These are phyloP conservation scores for Kalmusia sp. DNA, from an alignment of 2,329 filamentous ascomycete genomes.

Conservation along the genomic window DNA sequence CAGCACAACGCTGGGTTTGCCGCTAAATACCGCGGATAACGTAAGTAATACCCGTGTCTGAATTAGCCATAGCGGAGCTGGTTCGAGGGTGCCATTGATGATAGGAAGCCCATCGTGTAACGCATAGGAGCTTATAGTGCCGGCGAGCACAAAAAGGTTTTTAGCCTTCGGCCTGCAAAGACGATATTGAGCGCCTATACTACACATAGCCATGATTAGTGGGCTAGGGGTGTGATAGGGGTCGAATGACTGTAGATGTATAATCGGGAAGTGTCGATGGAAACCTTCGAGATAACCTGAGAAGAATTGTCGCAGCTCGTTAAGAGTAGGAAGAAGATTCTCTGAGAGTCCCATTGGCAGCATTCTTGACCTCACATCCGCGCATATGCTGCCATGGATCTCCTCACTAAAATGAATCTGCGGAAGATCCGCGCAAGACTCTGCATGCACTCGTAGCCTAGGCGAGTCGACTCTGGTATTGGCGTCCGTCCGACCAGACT, in stretches of 20 bases:
- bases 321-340: slow-evolving; percentile 21
- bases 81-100: slow-evolving; percentile 7
- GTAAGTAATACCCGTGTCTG: slow-evolving; percentile 38
- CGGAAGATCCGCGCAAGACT: slow-evolving; percentile 6
- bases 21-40: slow-evolving; percentile 39
- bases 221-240: slow-evolving; percentile 33
- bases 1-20: slow-evolving; percentile 18
- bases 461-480: neutral
- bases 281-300: slow-evolving; percentile 41
- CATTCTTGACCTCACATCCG: slow-evolving; percentile 17
- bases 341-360: slow-evolving; percentile 11
- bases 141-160: slow-evolving; percentile 25
- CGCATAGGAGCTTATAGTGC: slow-evolving; percentile 19
- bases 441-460: slow-evolving; percentile 7
- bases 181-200: slow-evolving; percentile 45
- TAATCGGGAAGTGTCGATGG: slow-evolving; percentile 42
- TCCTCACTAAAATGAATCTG: slow-evolving; percentile 13
- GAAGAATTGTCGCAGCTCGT: slow-evolving; percentile 36
- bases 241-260: slow-evolving; percentile 42
- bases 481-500: neutral
- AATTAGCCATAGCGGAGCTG: slow-evolving; percentile 36
- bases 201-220: slow-evolving; percentile 44
- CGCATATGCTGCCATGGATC: slow-evolving; percentile 14
- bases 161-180: slow-evolving; percentile 40
- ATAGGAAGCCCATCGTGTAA: slow-evolving; percentile 15